Base-by-base conservation (phyloP, 805 yeast genomes). In the Teunomyces atbi region DNA sequence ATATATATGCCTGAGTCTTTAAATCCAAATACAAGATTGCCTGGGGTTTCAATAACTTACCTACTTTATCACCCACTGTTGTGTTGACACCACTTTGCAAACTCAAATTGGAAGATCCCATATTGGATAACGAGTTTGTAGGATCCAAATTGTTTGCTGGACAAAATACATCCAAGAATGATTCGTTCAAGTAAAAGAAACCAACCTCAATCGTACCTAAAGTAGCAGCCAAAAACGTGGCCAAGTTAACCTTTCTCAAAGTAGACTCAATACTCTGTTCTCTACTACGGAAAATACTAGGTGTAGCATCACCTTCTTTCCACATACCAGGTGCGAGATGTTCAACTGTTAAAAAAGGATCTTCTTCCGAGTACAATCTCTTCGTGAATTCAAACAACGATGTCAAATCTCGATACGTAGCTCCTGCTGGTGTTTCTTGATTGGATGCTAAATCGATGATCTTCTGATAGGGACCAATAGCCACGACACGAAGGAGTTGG, bases 1-100 rank as follows among this genome's bases (percentile, higher is more conserved):
- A 84, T 16, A 94, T 90, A 60, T 82, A 94, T 0, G 97, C 96
- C 65, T 94, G 99, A 0, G 99, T 94, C 62, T 94, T 94, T 61
- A 94, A 75, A 55, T 94, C 97, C 33, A 94, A 71, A 55, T 77
- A 89, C 42, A 94, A 66, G 10, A 80, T 81, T 0, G 94, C 90
- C 55, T 89, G 97, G 7, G 86, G 80, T 61, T 90, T 90, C 48
- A 89, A 69, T 35, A 94, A 69, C 55, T 83, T 79, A 4, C 89
- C 77, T 11, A 69, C 71, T 34, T 59, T 64, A 39, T 68, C 76
- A 6, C 74, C 74, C 26, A 66, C 64, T n/a, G 61, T 53, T 21
- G 61, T 60, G 40, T 58, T 66, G 6, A 59, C 60, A 6, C 65
- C 65, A 46, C 71, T 60, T 50, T 70, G 75, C 20, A 67, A 50